Percentiles rank a stretch among this genome's conserved stretches.
Conservation (phyloP, 192 early-diverging fungal species). For the Linderina pennispora region DNA sequence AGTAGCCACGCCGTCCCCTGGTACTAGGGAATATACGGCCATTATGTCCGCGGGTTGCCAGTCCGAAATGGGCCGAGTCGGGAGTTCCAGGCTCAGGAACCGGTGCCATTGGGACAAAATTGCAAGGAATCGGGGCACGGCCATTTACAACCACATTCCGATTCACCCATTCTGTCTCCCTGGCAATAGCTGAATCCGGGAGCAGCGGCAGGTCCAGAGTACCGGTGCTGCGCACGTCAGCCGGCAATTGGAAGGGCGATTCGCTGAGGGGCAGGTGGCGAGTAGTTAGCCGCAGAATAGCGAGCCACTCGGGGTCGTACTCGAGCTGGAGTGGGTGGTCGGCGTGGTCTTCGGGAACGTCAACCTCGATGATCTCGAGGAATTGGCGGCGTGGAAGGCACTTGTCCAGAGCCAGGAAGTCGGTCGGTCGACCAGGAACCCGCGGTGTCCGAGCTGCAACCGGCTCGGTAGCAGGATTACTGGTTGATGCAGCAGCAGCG, state of each 20-base stretch:
- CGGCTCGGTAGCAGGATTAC: too few species aligned
- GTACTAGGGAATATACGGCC: conserved; percentile 2
- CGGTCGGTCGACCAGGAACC: conserved; percentile 49
- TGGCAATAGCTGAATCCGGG: conserved; percentile 44
- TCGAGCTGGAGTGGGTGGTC: conserved; percentile 47
- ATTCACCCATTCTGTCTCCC: conserved; percentile 61
- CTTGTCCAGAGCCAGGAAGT: conserved; percentile 94
- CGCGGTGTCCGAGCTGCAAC: too few species aligned
- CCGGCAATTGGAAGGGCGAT: conserved; percentile 41
- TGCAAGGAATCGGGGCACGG: conserved; percentile 60
- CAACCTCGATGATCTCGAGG: conserved; percentile 63
- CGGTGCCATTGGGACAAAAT: conserved; percentile 74
- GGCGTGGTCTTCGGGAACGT: conserved; percentile 52
- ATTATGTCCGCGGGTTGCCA: conserved; percentile 10
- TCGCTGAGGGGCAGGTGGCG: conserved; percentile 50
- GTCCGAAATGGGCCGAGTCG: conserved; percentile 27
- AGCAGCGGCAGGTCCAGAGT: conserved; percentile 17
- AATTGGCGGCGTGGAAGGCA: conserved; percentile 75
- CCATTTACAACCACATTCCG: conserved; percentile 51
- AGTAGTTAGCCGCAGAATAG: conserved; percentile 61
- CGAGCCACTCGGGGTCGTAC: conserved; percentile 86
- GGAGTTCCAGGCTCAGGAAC: conserved; percentile 33
- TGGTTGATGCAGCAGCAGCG: background rate
- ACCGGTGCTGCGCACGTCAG: conserved; percentile 41
- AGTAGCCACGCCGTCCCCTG: conserved; percentile 1